Percentiles rank a stretch among this genome's conserved stretches.
Evolutionary conservation across 2,329 filamentous ascomycete species (phyloP).

Genomic region (Neopestalotiopsis sp.): DNA sequence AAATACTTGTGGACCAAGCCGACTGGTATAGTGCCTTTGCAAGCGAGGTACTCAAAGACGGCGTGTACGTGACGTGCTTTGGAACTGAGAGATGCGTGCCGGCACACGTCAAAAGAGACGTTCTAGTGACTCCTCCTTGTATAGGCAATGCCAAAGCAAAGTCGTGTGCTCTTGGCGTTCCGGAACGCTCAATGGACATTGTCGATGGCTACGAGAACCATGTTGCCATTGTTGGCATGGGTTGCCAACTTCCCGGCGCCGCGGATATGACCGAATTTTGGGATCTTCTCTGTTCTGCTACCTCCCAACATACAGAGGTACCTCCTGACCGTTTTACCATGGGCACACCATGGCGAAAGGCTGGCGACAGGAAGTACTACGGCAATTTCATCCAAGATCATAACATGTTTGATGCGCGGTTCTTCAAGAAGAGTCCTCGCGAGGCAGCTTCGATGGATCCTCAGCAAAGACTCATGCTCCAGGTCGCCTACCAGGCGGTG

Average conservation of each 20-base stretch:
- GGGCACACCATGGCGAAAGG: background rate
- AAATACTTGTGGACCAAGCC: background rate
- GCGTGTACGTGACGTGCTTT: background rate
- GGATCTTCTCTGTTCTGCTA: background rate
- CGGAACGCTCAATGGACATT: background rate
- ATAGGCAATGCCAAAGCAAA: background rate
- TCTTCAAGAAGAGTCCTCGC: slow-evolving; percentile 31
- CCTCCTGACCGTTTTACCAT: slow-evolving; percentile 6
- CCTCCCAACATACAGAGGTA: slow-evolving; percentile 9
- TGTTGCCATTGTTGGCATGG: slow-evolving; percentile 13
- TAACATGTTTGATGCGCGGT: slow-evolving; percentile 25
- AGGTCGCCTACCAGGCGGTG: slow-evolving; percentile 70
- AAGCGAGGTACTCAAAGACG: background rate
- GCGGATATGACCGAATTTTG: slow-evolving; percentile 6
- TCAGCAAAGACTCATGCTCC: slow-evolving; percentile 65
- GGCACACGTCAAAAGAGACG: background rate
- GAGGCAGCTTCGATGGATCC: slow-evolving; percentile 56
- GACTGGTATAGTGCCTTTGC: background rate
- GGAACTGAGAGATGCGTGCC: background rate
- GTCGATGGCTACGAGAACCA: background rate
- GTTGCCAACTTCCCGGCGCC: slow-evolving; percentile 3
- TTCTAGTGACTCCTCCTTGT: background rate
- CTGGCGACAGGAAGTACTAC: background rate
- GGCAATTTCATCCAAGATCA: background rate
- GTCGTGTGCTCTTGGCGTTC: background rate